Base-by-base conservation (phyloP, 2,329 filamentous ascomycete species). In the Neofusicoccum cordaticola region DNA sequence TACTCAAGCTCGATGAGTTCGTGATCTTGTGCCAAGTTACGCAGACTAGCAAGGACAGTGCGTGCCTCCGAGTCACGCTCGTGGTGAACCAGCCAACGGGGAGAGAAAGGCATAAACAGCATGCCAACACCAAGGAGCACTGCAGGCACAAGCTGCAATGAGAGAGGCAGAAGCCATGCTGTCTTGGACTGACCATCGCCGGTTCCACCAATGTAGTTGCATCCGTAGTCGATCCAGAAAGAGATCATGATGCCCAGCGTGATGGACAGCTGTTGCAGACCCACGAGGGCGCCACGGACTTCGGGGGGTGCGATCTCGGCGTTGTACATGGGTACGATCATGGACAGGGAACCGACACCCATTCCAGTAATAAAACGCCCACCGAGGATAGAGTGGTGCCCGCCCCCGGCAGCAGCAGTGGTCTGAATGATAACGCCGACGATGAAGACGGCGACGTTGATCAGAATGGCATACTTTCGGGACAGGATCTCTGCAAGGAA, bases 41-140 rank as follows among this genome's bases (percentile, higher is more conserved):
- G 86, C 2, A 94, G 85, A 57, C 74, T 81, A 0, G 89, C 85
- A 1, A 94, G 82, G 1, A 88, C 86, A 9, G 74, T 73, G 15
- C 85, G 84, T 0, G 88, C 89, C 73, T 93, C 90, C 0, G 82
- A 82, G 70, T 93, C 89, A 41, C 89, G 87, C 64, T 80, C 81
- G 70, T 90, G 88, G 73, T 92, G 87, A 8, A 90, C 79, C 1
- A 94, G 83, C 90, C 90, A 93, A 69, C 91, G 84, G 0, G 91
- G 91, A 0, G 86, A 90, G 77, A 90, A 92, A 0, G 90, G 91
- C 89, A 93, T 91, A 78, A 91, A 91, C 11, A 90, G 71, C 84
- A 93, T 93, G 42, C 90, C 90, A 11, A 84, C 70, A 34, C 88
- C 85, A 1, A 94, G 83, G 3, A 92, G 69, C 1, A 88, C 69